Evolutionary conservation across 352 stramenopile species (phyloP).

Genomic region (Phytophthora constricta): DNA sequence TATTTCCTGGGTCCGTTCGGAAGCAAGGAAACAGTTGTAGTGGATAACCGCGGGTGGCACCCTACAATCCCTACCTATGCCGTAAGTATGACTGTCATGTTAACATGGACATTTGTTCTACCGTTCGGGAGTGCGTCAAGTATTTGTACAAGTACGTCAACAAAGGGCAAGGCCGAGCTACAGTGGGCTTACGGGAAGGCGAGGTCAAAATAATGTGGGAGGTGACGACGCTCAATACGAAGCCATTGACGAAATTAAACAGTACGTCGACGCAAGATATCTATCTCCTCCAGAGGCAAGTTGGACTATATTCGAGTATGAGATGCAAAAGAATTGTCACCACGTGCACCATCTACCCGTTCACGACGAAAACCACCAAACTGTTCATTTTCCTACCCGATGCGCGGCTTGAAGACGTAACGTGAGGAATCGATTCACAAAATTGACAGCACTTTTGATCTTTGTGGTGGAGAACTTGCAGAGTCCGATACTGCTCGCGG

Average conservation of each 20-base stretch:
- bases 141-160: constrained; percentile 74
- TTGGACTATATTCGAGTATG: constrained; percentile 16
- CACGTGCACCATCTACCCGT: constrained; percentile 6
- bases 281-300: constrained; percentile 2
- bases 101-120: constrained; percentile 57
- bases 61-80: constrained; percentile 64
- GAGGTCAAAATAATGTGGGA: not conserved
- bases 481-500: not conserved
- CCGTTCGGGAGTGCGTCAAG: constrained; percentile 43
- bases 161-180: constrained; percentile 48
- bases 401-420: not conserved
- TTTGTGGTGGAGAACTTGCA: not conserved
- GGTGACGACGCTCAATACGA: not conserved
- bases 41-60: constrained; percentile 48
- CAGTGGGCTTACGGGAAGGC: constrained; percentile 1
- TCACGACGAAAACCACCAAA: not conserved
- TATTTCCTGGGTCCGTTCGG: not conserved
- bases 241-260: not conserved
- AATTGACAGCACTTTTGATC: not conserved
- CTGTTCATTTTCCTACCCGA: not conserved
- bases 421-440: not conserved
- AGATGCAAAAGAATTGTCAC: constrained; percentile 9
- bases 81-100: constrained; percentile 63
- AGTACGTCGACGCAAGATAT: constrained; percentile 12
- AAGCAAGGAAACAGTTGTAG: not conserved